phyloP scores from a whole-genome alignment of 768 basidiomycete species.

The Mycena pura region DNA sequence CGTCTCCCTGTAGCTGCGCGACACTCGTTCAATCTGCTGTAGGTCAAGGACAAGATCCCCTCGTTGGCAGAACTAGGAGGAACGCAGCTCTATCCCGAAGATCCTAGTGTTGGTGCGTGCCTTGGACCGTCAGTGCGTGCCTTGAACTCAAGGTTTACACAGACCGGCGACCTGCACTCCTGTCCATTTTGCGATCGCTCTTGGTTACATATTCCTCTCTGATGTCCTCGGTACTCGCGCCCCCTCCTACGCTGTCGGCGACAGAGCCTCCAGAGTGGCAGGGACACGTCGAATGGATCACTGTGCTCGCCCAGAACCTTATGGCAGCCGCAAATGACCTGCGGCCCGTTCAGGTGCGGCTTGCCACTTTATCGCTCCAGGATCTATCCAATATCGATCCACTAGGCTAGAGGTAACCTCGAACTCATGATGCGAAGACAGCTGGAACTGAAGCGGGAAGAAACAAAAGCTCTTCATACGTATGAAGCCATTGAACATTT shows the following conservation, averaged over 20 bases:
- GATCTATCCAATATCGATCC: neutral
- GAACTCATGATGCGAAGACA: conserved; percentile 85
- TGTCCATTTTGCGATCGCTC: conserved; percentile 75
- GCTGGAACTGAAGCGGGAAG: conserved; percentile 73
- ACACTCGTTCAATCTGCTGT: conserved; percentile 15
- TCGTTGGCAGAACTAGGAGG: conserved; percentile 84
- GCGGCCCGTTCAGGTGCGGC: conserved; percentile 79
- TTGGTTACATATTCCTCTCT: conserved; percentile 81
- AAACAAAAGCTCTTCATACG: conserved; percentile 74
- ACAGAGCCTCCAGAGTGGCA: conserved; percentile 72
- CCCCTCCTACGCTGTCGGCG: conserved; percentile 59
- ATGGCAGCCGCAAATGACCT: conserved; percentile 91
- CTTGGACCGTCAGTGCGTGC: neutral
- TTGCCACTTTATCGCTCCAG: neutral
- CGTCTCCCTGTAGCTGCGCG: conserved; percentile 15
- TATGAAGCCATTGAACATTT: conserved; percentile 43
- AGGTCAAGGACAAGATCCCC: conserved; percentile 86
- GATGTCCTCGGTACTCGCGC: conserved; percentile 70
- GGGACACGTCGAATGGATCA: conserved; percentile 81
- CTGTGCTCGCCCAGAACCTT: conserved; percentile 80
- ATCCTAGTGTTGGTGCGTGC: conserved; percentile 68
- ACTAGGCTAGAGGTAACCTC: conserved; percentile 78
- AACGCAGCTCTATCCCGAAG: conserved; percentile 78
- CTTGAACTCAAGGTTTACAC: conserved; percentile 2
- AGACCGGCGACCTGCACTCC: conserved; percentile 83